Evolutionary conservation across 805 yeast species (phyloP).

Genomic region (Metschnikowia hibisci): DNA sequence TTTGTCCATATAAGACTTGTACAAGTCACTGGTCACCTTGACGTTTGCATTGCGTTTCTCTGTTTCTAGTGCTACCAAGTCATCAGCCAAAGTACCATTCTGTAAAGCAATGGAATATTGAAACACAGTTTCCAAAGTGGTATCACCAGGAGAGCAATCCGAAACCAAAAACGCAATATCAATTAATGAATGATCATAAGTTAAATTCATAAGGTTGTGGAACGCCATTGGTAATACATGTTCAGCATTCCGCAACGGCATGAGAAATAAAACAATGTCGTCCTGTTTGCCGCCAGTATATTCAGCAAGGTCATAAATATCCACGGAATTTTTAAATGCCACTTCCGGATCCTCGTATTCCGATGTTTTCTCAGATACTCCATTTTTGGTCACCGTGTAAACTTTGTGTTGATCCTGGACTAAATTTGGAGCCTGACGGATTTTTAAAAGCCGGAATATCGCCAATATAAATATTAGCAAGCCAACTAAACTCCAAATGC

Average conservation of each 20-base stretch:
- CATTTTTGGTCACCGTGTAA: conserved; percentile 32
- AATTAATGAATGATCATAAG: conserved; percentile 75
- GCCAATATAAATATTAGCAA: conserved; percentile 13
- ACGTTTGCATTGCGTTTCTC: conserved; percentile 31
- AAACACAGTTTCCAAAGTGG: conserved; percentile 60
- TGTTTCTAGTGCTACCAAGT: conserved; percentile 42
- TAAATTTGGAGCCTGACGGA: not conserved
- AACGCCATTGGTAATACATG: conserved; percentile 77
- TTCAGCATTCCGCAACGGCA: conserved; percentile 79
- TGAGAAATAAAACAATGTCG: conserved; percentile 63
- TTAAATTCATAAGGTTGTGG: conserved; percentile 78
- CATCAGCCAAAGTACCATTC: conserved; percentile 56
- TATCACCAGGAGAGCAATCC: conserved; percentile 69
- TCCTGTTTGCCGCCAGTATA: conserved; percentile 45
- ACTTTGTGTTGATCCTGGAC: conserved; percentile 18
- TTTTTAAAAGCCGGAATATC: not conserved
- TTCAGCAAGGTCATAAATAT: conserved; percentile 57
- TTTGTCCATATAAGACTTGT: conserved; percentile 65
- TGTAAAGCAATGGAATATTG: conserved; percentile 67
- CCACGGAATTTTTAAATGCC: conserved; percentile 46
- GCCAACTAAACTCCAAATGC: conserved; percentile 8
- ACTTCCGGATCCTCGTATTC: conserved; percentile 24
- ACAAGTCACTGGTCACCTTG: conserved; percentile 58
- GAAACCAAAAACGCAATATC: conserved; percentile 79
- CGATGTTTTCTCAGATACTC: conserved; percentile 17